These are phyloP conservation scores for Backusella luteola DNA, from an alignment of 192 early-diverging fungal genomes.

Conservation along the genomic window DNA sequence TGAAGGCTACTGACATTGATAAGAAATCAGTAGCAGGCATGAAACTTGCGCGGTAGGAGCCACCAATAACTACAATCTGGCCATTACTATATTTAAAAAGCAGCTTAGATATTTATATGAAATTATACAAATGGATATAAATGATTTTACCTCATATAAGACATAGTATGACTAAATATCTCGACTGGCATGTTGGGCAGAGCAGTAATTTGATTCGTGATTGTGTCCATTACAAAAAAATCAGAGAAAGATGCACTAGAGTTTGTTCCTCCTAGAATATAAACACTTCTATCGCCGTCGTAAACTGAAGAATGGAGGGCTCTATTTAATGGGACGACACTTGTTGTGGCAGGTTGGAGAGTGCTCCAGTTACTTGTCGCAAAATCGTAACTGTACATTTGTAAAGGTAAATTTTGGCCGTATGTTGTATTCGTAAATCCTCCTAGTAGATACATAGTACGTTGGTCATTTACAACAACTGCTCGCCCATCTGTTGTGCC, in stretches of 20 bases:
- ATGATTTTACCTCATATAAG: background rate
- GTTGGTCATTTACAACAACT: background rate
- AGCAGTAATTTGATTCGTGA: background rate
- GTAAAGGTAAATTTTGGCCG: background rate
- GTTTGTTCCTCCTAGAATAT: background rate
- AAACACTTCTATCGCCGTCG: background rate
- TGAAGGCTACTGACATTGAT: background rate
- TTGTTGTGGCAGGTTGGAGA: background rate
- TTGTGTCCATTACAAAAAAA: background rate
- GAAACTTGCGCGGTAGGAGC: background rate
- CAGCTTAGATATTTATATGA: background rate
- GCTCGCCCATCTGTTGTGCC: background rate
- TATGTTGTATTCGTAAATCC: background rate
- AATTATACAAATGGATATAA: background rate
- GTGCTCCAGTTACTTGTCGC: background rate
- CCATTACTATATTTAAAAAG: background rate
- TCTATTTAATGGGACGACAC: background rate
- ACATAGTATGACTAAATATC: background rate
- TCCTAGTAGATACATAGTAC: background rate
- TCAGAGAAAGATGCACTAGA: background rate
- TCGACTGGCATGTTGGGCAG: background rate
- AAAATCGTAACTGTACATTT: conserved; percentile 1
- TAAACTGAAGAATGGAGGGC: background rate
- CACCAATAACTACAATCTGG: background rate
- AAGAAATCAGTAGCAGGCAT: background rate